These are phyloP conservation scores for Russula lepida DNA, from an alignment of 768 basidiomycete species.

Conservation along the genomic window DNA sequence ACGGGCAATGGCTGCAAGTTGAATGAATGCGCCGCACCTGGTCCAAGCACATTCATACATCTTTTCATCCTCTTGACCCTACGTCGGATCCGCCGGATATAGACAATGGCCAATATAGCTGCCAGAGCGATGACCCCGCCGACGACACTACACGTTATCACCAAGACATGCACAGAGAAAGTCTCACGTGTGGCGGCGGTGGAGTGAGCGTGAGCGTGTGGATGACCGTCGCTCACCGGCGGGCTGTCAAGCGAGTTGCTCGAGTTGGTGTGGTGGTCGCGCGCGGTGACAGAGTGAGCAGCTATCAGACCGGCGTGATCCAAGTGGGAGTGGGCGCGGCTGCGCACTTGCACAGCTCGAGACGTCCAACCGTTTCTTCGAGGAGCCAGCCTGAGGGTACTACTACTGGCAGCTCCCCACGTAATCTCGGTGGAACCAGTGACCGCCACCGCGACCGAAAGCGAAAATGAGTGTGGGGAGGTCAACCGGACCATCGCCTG, in stretches of 20 bases:
- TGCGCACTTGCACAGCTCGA: background rate
- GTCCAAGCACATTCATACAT: conserved; percentile 6
- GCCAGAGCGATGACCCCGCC: background rate
- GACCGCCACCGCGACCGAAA: background rate
- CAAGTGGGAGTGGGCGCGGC: too few species aligned
- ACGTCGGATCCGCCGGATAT: conserved; percentile 3
- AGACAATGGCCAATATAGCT: background rate
- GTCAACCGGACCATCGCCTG: conserved; percentile 11
- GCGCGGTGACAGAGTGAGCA: background rate
- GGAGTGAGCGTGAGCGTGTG: background rate
- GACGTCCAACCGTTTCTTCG: background rate
- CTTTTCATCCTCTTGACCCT: conserved; percentile 1
- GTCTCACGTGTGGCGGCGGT: background rate
- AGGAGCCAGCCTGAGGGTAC: background rate
- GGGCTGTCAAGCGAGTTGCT: background rate
- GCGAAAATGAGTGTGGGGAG: background rate
- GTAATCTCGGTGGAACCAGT: background rate
- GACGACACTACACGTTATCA: background rate
- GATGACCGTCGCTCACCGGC: background rate
- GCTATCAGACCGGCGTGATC: background rate
- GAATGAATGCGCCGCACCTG: too few species aligned
- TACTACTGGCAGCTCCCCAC: background rate
- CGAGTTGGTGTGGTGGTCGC: background rate
- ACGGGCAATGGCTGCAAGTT: too few species aligned
- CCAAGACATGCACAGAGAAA: background rate